Percentiles rank a stretch among this genome's conserved stretches.
phyloP scores from a whole-genome alignment of 2,329 filamentous ascomycete genomes.

The Clonostachys rhizophaga region DNA sequence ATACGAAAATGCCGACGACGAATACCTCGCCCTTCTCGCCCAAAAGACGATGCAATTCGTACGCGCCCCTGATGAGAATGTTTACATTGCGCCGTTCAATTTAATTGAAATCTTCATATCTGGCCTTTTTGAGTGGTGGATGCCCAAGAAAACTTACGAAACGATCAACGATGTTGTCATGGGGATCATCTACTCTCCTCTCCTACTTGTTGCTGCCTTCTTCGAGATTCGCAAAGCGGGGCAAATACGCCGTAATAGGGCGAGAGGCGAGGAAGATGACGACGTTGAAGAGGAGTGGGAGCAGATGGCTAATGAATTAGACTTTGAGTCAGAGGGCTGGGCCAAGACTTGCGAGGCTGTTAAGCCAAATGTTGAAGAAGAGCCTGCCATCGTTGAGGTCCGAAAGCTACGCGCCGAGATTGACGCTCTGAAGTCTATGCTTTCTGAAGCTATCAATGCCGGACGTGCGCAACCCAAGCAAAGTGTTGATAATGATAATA shows the following conservation, averaged over 20 bases:
- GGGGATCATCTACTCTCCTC: conserved; percentile 77
- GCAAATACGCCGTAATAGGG: conserved; percentile 68
- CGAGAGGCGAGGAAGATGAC: conserved; percentile 81
- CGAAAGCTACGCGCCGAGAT: conserved; percentile 54
- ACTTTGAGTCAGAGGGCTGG: conserved; percentile 86
- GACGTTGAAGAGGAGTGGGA: conserved; percentile 93
- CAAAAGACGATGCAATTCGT: conserved; percentile 97
- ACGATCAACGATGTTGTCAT: conserved; percentile 85
- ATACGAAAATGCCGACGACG: conserved; percentile 87
- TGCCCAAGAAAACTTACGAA: conserved; percentile 69
- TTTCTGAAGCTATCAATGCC: conserved; percentile 22
- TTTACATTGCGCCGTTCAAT: conserved; percentile 95
- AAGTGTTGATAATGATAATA: background rate
- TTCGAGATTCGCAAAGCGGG: conserved; percentile 64
- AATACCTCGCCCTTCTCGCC: conserved; percentile 89
- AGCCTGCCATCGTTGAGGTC: conserved; percentile 69
- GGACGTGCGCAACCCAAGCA: conserved; percentile 3
- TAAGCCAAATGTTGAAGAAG: conserved; percentile 77
- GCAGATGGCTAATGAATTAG: conserved; percentile 64
- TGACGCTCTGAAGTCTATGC: conserved; percentile 46
- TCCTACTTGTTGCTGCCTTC: conserved; percentile 73
- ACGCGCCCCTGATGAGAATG: conserved; percentile 94
- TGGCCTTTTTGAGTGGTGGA: conserved; percentile 90
- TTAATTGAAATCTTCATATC: conserved; percentile 82
- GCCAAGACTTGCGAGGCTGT: conserved; percentile 70